Evolutionary conservation across 768 basidiomycete genomes (phyloP).

Genomic region (Agaricus blazei): DNA sequence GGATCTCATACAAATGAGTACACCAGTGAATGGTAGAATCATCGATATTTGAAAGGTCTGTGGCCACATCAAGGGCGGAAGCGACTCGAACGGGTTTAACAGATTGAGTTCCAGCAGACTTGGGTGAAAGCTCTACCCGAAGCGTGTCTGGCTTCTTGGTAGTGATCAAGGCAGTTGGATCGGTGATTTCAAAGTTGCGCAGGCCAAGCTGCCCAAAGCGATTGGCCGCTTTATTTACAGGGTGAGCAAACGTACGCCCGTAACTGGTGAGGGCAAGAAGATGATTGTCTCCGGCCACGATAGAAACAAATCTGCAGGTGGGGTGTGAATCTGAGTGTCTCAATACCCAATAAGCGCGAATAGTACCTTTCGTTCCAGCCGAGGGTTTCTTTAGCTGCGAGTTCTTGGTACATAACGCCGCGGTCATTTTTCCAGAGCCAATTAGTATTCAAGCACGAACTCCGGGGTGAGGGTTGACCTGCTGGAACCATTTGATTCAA

Average conservation of each 20-base stretch:
- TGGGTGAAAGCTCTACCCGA: conserved; percentile 53
- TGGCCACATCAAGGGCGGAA: conserved; percentile 22
- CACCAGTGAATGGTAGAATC: conserved; percentile 56
- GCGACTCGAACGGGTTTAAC: conserved; percentile 33
- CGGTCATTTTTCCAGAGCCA: conserved; percentile 55
- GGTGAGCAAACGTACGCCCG: conserved; percentile 77
- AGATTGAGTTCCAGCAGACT: conserved; percentile 46
- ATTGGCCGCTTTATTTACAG: conserved; percentile 72
- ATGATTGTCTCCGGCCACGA: conserved; percentile 70
- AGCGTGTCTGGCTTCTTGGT: conserved; percentile 27
- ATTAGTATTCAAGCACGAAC: conserved; percentile 56
- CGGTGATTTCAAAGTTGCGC: conserved; percentile 51
- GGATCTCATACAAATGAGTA: conserved; percentile 70
- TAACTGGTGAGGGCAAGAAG: conserved; percentile 65
- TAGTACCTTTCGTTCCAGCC: conserved; percentile 63
- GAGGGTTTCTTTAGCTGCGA: conserved; percentile 53
- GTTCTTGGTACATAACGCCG: conserved; percentile 51
- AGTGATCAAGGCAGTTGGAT: conserved; percentile 23
- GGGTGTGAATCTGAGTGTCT: not conserved
- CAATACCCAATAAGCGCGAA: not conserved
- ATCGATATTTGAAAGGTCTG: conserved; percentile 26
- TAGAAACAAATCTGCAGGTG: conserved; percentile 55
- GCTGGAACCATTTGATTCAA: conserved; percentile 39
- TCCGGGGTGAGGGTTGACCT: conserved; percentile 34
- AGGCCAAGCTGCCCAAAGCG: conserved; percentile 80